Evolutionary conservation across 2,329 filamentous ascomycete species (phyloP).

Genomic region (Tolypocladium cylindrosporum): DNA sequence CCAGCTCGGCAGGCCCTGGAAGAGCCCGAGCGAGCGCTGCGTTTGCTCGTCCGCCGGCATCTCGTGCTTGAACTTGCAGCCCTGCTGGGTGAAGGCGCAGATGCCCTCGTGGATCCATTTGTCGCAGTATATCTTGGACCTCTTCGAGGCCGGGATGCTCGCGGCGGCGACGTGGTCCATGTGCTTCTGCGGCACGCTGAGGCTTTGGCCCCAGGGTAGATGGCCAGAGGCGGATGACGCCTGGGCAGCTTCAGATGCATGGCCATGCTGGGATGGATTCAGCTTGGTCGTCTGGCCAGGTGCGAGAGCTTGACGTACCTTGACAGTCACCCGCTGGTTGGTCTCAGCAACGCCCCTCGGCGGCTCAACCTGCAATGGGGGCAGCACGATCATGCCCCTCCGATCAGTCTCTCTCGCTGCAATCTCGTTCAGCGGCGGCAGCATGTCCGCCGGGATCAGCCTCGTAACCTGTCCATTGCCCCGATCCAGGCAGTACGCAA

Average conservation of each 20-base stretch:
- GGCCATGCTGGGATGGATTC: background rate
- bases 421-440: constrained; percentile 34
- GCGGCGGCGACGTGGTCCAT: background rate
- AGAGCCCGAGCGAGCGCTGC: constrained; percentile 61
- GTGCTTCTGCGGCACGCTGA: background rate
- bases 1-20: constrained; percentile 51
- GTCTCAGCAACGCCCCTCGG: constrained; percentile 27
- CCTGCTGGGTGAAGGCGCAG: constrained; percentile 77
- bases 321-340: constrained; percentile 22
- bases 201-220: background rate
- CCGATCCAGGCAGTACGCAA: constrained; percentile 39
- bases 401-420: constrained; percentile 27
- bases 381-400: constrained; percentile 37
- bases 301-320: constrained; percentile 11
- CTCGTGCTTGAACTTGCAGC: constrained; percentile 83
- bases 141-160: background rate
- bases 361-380: constrained; percentile 25
- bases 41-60: constrained; percentile 65
- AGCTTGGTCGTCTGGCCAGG: background rate
- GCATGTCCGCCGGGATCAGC: constrained; percentile 44
- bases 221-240: background rate
- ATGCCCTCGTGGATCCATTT: constrained; percentile 83
- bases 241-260: background rate
- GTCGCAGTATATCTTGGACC: constrained; percentile 42
- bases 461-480: constrained; percentile 43